Conservation (phyloP, 169 alveolate genomes). For the Plasmodium vinckei region DNA sequence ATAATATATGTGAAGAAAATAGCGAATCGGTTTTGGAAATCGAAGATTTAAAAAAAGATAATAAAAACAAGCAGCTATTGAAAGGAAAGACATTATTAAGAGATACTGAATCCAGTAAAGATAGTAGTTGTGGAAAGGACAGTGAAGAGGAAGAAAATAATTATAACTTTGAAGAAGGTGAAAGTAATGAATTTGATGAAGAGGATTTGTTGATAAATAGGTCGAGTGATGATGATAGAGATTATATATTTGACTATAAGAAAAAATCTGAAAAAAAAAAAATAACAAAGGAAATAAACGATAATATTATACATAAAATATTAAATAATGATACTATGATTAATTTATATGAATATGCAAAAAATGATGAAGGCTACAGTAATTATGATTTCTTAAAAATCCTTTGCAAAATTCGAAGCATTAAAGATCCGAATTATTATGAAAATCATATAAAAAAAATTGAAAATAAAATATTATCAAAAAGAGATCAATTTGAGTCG, state of each 20-base stretch:
- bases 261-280: constrained; percentile 11
- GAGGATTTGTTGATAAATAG: neutral
- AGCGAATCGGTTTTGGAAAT: neutral
- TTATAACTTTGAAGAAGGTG: neutral
- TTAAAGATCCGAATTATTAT: constrained; percentile 43
- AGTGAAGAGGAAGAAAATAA: neutral
- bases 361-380: constrained; percentile 51
- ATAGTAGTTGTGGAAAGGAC: neutral
- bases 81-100: too few species aligned
- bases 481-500: constrained; percentile 75
- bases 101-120: neutral
- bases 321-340: constrained; percentile 35
- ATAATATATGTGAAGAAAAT: neutral
- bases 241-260: neutral
- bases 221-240: neutral
- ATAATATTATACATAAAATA: constrained; percentile 29
- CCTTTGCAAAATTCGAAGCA: constrained; percentile 61
- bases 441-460: constrained; percentile 48
- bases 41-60: too few species aligned
- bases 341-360: constrained; percentile 44
- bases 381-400: constrained; percentile 68
- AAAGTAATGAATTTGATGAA: neutral
- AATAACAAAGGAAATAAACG: constrained; percentile 29
- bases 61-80: too few species aligned
- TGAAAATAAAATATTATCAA: constrained; percentile 66